These are phyloP conservation scores for Fusarium sp. DNA, from an alignment of 2,329 filamentous ascomycete species.

Conservation along the genomic window DNA sequence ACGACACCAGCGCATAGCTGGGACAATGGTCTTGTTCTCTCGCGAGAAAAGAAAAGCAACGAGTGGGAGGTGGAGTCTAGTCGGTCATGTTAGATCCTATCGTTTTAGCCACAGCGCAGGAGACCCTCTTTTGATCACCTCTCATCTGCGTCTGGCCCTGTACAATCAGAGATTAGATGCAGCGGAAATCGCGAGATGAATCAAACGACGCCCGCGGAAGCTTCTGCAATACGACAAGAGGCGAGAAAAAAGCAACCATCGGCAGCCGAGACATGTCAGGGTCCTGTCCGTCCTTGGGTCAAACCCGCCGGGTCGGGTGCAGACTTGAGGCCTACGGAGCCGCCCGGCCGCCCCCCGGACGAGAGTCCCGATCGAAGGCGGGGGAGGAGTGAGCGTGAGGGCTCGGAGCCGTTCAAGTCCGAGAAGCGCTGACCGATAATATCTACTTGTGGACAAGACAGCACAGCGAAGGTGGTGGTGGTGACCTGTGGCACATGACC, in stretches of 20 bases:
- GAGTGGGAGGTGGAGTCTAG: constrained; percentile 18
- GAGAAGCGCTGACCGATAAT: constrained; percentile 14
- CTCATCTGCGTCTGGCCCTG: constrained; percentile 21
- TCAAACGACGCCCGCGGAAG: constrained; percentile 22
- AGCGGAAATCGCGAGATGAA: constrained; percentile 17
- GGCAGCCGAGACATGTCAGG: constrained; percentile 9
- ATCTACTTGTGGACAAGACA: not conserved
- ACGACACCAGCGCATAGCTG: constrained; percentile 11
- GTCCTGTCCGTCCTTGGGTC: not conserved
- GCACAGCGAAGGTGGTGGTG: not conserved
- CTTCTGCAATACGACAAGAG: constrained; percentile 10
- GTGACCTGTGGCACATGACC: constrained; percentile 36
- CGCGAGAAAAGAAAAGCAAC: constrained; percentile 29
- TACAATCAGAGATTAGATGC: constrained; percentile 12
- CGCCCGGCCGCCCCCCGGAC: constrained; percentile 8
- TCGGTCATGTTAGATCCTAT: constrained; percentile 12
- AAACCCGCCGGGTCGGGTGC: constrained; percentile 1
- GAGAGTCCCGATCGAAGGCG: not conserved
- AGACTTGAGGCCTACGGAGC: constrained; percentile 10
- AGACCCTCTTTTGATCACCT: constrained; percentile 24
- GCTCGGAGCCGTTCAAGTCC: constrained; percentile 18
- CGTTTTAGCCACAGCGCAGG: constrained; percentile 15
- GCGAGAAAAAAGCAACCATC: constrained; percentile 17
- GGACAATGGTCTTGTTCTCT: constrained; percentile 36
- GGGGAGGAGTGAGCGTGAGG: constrained; percentile 14